Base-by-base conservation (phyloP, 106 monocot genomes). In the Dendrobium huoshanense region DNA sequence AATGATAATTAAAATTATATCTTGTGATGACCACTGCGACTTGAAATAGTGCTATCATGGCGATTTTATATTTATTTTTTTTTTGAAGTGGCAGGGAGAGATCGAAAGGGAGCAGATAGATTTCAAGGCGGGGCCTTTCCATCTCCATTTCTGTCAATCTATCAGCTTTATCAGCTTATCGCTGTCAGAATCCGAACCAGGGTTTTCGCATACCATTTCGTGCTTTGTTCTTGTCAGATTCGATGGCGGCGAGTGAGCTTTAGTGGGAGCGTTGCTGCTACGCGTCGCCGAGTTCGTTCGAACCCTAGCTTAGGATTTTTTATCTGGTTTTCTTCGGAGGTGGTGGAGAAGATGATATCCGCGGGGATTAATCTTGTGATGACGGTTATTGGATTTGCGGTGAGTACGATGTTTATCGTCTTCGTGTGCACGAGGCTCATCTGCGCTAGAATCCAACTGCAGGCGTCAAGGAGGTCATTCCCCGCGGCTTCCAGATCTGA, bases 321-420 rank as follows among this genome's bases (percentile, higher is more conserved):
- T 2, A 41, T 25, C 27, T 27, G 24, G 22, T 24, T 27, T 25
- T 25, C 6, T 25, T 9, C 27, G 1, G 4, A 17, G 61, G 64
- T 22, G 29, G 51, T 51, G 13, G 56, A 17, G 73, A 41, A 47
- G 78, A 83, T 87, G 87, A 83, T 87, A 41, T 83, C 85, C 42
- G 4, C 81, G 55, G 90, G 90, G 82, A 43, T 82, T 27, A 93
- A 91, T 77, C 83, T 91, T 72, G 93, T 91, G 84, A 85, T 93
- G 90, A 89, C 88, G 77, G 90, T 93, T 70, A 85, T 91, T 48
- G 90, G 93, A 40, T 93, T 93, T 81, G 81, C 88, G 64, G 88
- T 90, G 49, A 90, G 93, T 88, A 81, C 82, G 42, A 90, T 90
- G 85, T 93, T 93, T 81, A 93, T 93, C 58, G 88, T 93, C 31